phyloP scores from a whole-genome alignment of 2,329 filamentous ascomycete species.

The Lachnellula hyalina region DNA sequence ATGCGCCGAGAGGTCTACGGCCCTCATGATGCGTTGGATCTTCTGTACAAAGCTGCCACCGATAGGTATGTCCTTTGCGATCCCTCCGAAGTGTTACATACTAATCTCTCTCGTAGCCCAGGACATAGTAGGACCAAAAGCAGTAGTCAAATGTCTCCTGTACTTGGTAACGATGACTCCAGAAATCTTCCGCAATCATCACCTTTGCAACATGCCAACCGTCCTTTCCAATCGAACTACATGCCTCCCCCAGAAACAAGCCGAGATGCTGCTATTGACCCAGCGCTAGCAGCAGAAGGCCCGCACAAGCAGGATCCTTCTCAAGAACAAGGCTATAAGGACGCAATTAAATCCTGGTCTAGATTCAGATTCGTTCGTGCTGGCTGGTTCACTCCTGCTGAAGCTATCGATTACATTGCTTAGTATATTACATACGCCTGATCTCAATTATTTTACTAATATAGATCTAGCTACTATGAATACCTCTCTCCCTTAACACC shows the following conservation, averaged over 20 bases:
- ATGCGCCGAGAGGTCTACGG: slow-evolving; percentile 75
- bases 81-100: slow-evolving; percentile 43
- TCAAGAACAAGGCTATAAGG: slow-evolving; percentile 52
- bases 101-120: slow-evolving; percentile 36
- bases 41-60: slow-evolving; percentile 81
- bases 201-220: slow-evolving; percentile 13
- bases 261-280: slow-evolving; percentile 27
- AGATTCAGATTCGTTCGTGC: slow-evolving; percentile 91
- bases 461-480: slow-evolving; percentile 69
- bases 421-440: slow-evolving; percentile 54
- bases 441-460: slow-evolving; percentile 7
- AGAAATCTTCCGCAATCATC: slow-evolving; percentile 15
- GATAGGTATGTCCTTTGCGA: slow-evolving; percentile 42
- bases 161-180: slow-evolving; percentile 13
- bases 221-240: slow-evolving; percentile 18
- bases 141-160: slow-evolving; percentile 24
- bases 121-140: slow-evolving; percentile 30
- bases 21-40: slow-evolving; percentile 85
- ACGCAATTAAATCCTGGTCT: slow-evolving; percentile 82
- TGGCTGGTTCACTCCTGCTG: slow-evolving; percentile 91
- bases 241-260: slow-evolving; percentile 17
- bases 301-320: slow-evolving; percentile 21
- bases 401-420: slow-evolving; percentile 89
- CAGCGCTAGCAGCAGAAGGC: slow-evolving; percentile 20
- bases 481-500: slow-evolving; percentile 89